Evolutionary conservation across 768 basidiomycete species (phyloP), one percentile per base, ranked within the genome.

Genomic region (Tricholoma bakamatsutake): DNA sequence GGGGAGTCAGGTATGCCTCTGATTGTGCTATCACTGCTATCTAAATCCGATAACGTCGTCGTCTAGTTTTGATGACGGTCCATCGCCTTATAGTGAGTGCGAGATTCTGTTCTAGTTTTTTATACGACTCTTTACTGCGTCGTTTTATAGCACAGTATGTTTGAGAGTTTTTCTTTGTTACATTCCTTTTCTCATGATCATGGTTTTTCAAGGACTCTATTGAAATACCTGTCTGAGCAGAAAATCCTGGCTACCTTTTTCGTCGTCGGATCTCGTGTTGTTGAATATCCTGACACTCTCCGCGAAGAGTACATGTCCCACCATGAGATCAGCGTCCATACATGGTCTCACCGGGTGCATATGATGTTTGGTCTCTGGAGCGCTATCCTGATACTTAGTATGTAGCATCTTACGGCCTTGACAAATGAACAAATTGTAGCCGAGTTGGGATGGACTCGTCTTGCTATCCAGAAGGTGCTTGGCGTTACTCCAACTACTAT

Each of bases 401-500:
- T 35, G 53, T 57, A 86, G 86, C 77, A 77, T 24, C 76, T 85
- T 54, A 91, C 90, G 0, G 73, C 79, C 37, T 74, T 90, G 59
- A 85, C 90, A 42, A 97, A 81, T 62, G 84, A 80, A 65, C 79
- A 96, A 75, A 80, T 96, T 52, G 92, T 98, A 13, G 95, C 93
- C 18, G 94, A 98, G 71, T 76, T 98, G 35, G 94, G 92, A 50
- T 98, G 90, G 88, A 88, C 93, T 53, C 87, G 87, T 54, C 84
- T 90, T 70, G 84, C 85, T 51, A 95, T 98, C 74, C 84, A 88
- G 71, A 67, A 66, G 1, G 80, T 88, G 18, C 72, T 88, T 55
- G 88, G 88, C 60, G 85, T 91, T 27, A 87, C 88, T 1, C 90
- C 90, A 0, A 85, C 79, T 8, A 81, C 81, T 4, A 88, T 88